Evolutionary conservation across 2,329 filamentous ascomycete species (phyloP).

Genomic region (Ophiocordyceps unilateralis): DNA sequence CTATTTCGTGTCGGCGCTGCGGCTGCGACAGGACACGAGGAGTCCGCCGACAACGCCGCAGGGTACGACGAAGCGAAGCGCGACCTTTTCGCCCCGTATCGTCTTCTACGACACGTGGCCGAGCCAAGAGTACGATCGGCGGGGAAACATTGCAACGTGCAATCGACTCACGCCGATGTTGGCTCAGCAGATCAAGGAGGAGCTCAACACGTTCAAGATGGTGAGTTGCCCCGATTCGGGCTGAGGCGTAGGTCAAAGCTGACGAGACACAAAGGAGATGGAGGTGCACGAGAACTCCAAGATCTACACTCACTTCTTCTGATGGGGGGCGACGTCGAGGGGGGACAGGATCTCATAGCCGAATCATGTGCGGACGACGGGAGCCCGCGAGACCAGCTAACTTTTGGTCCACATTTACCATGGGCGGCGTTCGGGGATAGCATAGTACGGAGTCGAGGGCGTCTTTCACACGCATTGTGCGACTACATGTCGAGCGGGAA

Average conservation of each 20-base stretch:
- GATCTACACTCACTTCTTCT: conserved; percentile 99
- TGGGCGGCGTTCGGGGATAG: conserved; percentile 36
- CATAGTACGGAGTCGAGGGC: conserved; percentile 41
- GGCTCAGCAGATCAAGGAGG: conserved; percentile 98
- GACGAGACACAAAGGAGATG: conserved; percentile 61
- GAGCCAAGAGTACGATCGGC: conserved; percentile 84
- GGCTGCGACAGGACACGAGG: conserved; percentile 59
- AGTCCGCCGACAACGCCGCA: conserved; percentile 68
- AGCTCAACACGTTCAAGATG: conserved; percentile 99
- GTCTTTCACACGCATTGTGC: conserved; percentile 22
- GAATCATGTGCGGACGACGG: conserved; percentile 11
- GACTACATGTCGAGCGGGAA: conserved; percentile 16
- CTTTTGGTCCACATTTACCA: conserved; percentile 26
- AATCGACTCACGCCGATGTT: conserved; percentile 93
- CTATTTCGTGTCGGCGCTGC: conserved; percentile 68
- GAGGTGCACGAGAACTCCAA: conserved; percentile 98
- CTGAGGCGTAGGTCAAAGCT: conserved; percentile 12
- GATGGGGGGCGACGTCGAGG: conserved; percentile 27
- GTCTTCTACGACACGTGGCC: conserved; percentile 96
- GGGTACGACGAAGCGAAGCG: conserved; percentile 41
- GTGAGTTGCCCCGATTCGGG: conserved; percentile 5
- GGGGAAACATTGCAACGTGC: conserved; percentile 92
- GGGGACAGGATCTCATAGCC: conserved; percentile 7
- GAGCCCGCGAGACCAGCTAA: conserved; percentile 18
- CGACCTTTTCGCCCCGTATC: conserved; percentile 78